A percentile compares a stretch with the other conserved stretches of the same genome.
These are phyloP conservation scores for Aspergillus affinis DNA, from an alignment of 495 filamentous ascomycete genomes.

Conservation along the genomic window DNA sequence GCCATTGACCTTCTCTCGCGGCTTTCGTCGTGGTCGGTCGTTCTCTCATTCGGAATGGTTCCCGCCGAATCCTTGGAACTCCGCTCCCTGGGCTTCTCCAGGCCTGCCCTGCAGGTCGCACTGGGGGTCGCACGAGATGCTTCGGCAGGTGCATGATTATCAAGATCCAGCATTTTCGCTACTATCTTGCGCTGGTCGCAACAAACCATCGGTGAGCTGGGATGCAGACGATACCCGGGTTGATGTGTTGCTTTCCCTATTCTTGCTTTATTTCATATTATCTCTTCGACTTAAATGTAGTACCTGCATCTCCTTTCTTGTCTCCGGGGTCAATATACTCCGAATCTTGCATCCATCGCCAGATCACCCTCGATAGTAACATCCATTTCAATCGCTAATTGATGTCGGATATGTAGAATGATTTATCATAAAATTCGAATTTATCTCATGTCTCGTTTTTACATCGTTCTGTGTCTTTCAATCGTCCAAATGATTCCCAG, in stretches of 20 bases:
- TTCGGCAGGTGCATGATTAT: slow-evolving; percentile 20
- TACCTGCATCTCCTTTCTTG: not conserved
- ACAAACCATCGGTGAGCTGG: not conserved
- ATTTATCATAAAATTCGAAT: not conserved
- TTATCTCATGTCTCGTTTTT: slow-evolving; percentile 28
- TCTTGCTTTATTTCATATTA: not conserved
- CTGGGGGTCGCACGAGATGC: slow-evolving; percentile 19
- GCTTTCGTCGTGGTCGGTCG: not conserved
- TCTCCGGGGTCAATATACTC: not conserved
- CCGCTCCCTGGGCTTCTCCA: not conserved
- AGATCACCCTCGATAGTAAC: not conserved
- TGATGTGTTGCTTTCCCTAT: too few species aligned
- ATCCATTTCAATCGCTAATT: not conserved
- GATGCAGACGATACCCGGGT: not conserved
- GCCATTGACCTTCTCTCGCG: not conserved
- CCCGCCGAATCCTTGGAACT: not conserved
- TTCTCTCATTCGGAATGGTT: not conserved
- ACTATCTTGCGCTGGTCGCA: not conserved
- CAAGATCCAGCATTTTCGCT: not conserved
- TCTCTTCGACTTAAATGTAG: not conserved
- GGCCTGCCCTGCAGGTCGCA: slow-evolving; percentile 15
- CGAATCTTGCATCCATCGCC: not conserved
- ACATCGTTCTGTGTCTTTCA: slow-evolving; percentile 25
- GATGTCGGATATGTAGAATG: not conserved
- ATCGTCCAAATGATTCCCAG: slow-evolving; percentile 12